Evolutionary conservation across 352 stramenopile species (phyloP), one percentile per base, ranked within the genome.

Genomic region (Blastocystis sp.): DNA sequence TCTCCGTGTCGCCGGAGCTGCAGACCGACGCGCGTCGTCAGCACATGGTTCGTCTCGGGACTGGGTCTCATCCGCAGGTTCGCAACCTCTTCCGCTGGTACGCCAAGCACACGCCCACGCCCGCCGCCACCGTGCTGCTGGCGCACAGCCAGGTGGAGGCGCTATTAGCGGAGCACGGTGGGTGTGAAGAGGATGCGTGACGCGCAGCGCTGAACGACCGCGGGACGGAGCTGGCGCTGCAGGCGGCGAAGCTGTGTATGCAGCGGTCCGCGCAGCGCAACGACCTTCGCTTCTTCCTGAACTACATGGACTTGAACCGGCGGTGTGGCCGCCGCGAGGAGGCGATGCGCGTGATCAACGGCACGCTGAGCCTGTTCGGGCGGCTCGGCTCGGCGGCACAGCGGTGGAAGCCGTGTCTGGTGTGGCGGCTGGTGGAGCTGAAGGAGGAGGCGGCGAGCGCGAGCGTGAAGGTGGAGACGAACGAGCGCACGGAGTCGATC

Each of bases 81-180:
- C 71, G 71, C 21, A 63, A 81, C 10, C 28, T 81, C 7, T 81
- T 63, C 28, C 59, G 38, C 28, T 81, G 71, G 71, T 45, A 48
- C 28, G 43, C 66, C 52, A 38, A 11, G 17, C 71, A 81, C 43
- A 24, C 17, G 28, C 28, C 40, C 52, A 10, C 28, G 0, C 24
- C 43, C 1, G n/a, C 48, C 28, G 2, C 54, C 3, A 34, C 71
- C 14, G 10, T 81, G 0, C 43, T 81, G 19, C 57, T 81, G 38
- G n/a, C 48, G 34, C 71, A 81, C 43, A 65, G 28, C 54, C 24
- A 45, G n/a, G 64, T 81, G 10, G 71, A 81, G 43, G 43, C 59
- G 2, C 19, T 64, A 0, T 34, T 81, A 6, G 71, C 71, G n/a
- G 24, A 64, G 7, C 40, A 81, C 57, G 38, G 69, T 79, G 38